These are phyloP conservation scores for Phialemoniopsis sp. DNA, from an alignment of 2,329 filamentous ascomycete species.

Conservation along the genomic window DNA sequence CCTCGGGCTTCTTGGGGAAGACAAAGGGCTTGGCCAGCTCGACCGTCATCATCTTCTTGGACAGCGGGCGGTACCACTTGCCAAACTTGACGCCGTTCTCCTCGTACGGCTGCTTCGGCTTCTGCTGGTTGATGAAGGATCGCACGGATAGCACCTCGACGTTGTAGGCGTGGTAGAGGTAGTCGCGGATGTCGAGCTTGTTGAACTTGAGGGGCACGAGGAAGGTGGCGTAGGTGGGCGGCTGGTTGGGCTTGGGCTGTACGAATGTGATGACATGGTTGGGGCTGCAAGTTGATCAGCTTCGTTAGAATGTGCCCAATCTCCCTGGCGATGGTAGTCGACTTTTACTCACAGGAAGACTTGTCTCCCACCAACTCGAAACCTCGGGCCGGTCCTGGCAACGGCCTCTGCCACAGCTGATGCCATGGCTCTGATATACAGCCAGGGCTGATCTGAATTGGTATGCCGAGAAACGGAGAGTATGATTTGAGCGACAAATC, in stretches of 20 bases:
- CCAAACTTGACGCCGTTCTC: constrained; percentile 36
- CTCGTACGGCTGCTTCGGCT: constrained; percentile 49
- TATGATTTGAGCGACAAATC: too few species aligned
- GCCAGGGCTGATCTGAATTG: too few species aligned
- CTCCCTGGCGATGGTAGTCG: neutral
- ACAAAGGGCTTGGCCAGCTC: constrained; percentile 85
- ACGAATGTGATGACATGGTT: constrained; percentile 77
- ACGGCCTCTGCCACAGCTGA: constrained; percentile 26
- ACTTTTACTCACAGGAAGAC: constrained; percentile 46
- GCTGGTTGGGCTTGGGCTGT: constrained; percentile 62
- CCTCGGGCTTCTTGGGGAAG: constrained; percentile 70
- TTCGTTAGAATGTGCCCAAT: neutral
- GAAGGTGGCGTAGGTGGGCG: constrained; percentile 83
- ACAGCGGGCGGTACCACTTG: constrained; percentile 64
- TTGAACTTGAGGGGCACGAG: constrained; percentile 86
- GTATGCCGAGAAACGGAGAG: too few species aligned
- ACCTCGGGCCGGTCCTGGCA: constrained; percentile 28
- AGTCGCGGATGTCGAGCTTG: constrained; percentile 95
- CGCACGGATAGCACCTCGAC: constrained; percentile 71
- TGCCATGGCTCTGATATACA: constrained; percentile 11
- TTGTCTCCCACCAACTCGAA: constrained; percentile 48
- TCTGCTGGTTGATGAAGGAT: constrained; percentile 72
- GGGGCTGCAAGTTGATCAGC: constrained; percentile 50
- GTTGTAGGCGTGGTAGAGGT: constrained; percentile 82
- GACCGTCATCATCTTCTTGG: constrained; percentile 90